Evolutionary conservation across 1,284 basidiomycete species (phyloP).

Genomic region (Coriolopsis trogii): DNA sequence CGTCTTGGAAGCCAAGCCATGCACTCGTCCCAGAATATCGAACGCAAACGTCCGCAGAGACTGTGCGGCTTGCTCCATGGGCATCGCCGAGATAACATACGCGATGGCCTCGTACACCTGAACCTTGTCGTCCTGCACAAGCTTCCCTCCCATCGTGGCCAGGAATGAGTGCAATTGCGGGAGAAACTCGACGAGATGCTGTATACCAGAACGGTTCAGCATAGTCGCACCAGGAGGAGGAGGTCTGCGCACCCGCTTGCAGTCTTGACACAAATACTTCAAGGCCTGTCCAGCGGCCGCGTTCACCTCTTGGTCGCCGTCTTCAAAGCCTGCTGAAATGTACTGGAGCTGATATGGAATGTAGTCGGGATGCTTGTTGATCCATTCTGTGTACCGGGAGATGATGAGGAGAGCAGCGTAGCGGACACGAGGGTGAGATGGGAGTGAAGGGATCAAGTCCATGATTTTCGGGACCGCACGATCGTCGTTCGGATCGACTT

Average conservation of each 20-base stretch:
- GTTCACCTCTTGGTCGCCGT: conserved; percentile 78
- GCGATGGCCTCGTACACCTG: conserved; percentile 96
- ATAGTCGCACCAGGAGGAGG: neutral
- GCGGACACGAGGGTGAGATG: conserved; percentile 88
- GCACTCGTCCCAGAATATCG: conserved; percentile 73
- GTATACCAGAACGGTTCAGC: conserved; percentile 13
- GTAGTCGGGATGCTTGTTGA: conserved; percentile 87
- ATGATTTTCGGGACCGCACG: conserved; percentile 93
- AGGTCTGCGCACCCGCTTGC: conserved; percentile 66
- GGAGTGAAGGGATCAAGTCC: conserved; percentile 90
- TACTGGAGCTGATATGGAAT: conserved; percentile 89
- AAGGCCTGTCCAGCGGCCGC: conserved; percentile 96
- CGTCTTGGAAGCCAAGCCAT: conserved; percentile 56
- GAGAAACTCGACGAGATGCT: conserved; percentile 92
- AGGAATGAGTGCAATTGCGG: conserved; percentile 93
- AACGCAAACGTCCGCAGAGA: conserved; percentile 85
- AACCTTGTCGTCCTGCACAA: conserved; percentile 86
- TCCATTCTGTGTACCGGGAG: conserved; percentile 97
- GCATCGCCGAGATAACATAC: conserved; percentile 93
- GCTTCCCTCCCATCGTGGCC: conserved; percentile 72
- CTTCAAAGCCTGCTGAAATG: conserved; percentile 91
- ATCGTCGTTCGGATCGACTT: conserved; percentile 85
- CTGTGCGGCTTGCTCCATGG: conserved; percentile 81
- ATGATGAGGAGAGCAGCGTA: conserved; percentile 97
- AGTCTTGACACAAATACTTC: conserved; percentile 97